Evolutionary conservation across 805 yeast species (phyloP).

Genomic region (Saturnispora dispora): DNA sequence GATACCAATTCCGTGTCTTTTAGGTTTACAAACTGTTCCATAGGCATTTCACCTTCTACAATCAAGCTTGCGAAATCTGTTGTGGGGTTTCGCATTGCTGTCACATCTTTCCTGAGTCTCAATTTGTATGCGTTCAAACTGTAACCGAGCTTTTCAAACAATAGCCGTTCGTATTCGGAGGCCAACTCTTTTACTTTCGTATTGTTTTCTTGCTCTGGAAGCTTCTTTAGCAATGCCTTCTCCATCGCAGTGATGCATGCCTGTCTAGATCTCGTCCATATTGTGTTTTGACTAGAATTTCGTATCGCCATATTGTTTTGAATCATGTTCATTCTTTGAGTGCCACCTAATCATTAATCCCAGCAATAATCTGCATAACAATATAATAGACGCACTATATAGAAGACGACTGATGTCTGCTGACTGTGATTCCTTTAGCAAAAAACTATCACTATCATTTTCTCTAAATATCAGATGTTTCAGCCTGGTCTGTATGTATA

Average conservation of each 20-base stretch:
- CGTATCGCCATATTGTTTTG: not conserved
- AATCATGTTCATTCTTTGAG: not conserved
- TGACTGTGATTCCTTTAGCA: no score
- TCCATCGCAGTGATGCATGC: conserved; percentile 20
- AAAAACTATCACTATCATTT: no score
- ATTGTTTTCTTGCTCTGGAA: not conserved
- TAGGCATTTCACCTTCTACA: conserved; percentile 11
- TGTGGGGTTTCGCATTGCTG: conserved; percentile 22
- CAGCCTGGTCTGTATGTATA: not conserved
- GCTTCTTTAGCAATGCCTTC: conserved; percentile 12
- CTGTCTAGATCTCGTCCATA: conserved; percentile 16
- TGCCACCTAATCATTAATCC: not conserved
- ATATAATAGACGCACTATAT: no score
- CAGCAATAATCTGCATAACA: not conserved
- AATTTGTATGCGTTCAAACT: conserved; percentile 19
- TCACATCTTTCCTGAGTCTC: conserved; percentile 26
- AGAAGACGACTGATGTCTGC: no score
- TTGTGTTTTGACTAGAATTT: not conserved
- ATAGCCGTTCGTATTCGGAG: conserved; percentile 18
- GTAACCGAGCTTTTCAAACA: conserved; percentile 14
- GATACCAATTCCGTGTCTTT: conserved; percentile 22
- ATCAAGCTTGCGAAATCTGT: conserved; percentile 21
- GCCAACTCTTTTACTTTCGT: conserved; percentile 11
- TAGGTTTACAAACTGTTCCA: conserved; percentile 18
- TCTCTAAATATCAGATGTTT: no score